Conservation (phyloP, 257 asterid species). For the Solanum tarapatanum region DNA sequence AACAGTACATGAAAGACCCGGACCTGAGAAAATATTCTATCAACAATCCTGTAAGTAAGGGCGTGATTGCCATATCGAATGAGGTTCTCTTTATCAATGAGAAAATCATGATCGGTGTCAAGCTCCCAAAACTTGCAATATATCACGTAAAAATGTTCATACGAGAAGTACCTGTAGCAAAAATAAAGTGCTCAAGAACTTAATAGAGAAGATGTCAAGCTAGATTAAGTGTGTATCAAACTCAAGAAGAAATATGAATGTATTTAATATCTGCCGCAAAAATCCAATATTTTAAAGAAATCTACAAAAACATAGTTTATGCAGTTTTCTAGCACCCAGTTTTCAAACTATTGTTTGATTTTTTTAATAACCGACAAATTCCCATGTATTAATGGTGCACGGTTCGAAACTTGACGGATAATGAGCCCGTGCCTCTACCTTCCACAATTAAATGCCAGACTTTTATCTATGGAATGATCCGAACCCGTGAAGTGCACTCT, state of each 20-base stretch:
- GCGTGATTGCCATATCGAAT: slow-evolving; percentile 98
- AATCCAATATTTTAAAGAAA: background rate
- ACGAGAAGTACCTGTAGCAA: slow-evolving; percentile 87
- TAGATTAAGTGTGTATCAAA: background rate
- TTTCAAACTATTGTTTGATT: background rate
- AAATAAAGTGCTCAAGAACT: background rate
- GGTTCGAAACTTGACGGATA: background rate
- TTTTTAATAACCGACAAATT: background rate
- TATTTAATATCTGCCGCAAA: background rate
- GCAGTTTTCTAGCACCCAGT: background rate
- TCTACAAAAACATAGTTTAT: background rate
- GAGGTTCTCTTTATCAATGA: slow-evolving; percentile 95
- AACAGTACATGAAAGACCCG: slow-evolving; percentile 16
- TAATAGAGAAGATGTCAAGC: background rate
- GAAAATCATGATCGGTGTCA: slow-evolving; percentile 96
- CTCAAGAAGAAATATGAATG: background rate
- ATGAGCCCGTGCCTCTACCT: background rate
- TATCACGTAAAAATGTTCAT: slow-evolving; percentile 97
- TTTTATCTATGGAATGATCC: background rate
- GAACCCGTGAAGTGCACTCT: background rate
- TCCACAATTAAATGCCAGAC: background rate
- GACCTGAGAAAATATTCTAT: slow-evolving; percentile 98
- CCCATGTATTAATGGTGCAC: background rate
- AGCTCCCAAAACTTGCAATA: slow-evolving; percentile 99
- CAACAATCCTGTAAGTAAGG: slow-evolving; percentile 98